Percentiles rank a stretch among this genome's conserved stretches.
Conservation (phyloP, 257 asterid species). For the Nicotiana tabacum region DNA sequence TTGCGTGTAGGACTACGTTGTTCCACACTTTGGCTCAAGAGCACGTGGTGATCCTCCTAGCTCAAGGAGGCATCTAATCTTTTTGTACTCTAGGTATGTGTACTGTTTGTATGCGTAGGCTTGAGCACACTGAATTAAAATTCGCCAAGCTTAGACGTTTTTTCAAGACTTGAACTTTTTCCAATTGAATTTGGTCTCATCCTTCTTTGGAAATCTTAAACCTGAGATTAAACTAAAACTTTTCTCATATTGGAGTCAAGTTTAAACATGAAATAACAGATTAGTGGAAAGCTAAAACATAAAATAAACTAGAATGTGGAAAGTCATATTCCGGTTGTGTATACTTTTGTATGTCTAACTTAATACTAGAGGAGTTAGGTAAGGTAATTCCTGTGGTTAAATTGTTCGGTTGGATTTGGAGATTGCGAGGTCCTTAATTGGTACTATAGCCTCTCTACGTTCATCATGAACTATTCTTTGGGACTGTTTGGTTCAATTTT, state of each 20-base stretch:
- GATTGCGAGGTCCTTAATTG: constrained; percentile 9
- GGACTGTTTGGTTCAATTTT: neutral
- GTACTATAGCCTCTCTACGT: constrained; percentile 5
- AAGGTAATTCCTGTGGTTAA: neutral
- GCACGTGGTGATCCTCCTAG: constrained; percentile 14
- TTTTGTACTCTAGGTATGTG: constrained; percentile 14
- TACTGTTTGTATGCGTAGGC: constrained; percentile 9
- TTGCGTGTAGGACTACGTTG: constrained; percentile 9
- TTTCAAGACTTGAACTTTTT: neutral
- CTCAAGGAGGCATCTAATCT: constrained; percentile 9
- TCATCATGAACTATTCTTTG: constrained; percentile 4
- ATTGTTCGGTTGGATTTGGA: constrained; percentile 8
- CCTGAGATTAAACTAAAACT: constrained; percentile 1
- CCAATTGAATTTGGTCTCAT: neutral
- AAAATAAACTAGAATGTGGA: neutral
- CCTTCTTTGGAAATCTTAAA: neutral
- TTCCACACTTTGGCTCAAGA: constrained; percentile 17
- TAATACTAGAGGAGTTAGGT: neutral
- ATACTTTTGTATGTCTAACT: neutral
- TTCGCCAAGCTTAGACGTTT: neutral
- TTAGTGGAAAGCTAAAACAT: neutral
- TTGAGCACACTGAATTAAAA: constrained; percentile 10
- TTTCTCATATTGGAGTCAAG: neutral
- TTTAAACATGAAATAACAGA: neutral
- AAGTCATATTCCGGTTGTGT: neutral